A percentile compares a stretch with the other conserved stretches of the same genome.
phyloP scores from a whole-genome alignment of 1,284 basidiomycete species.

The Sanghuangporus weigelae region DNA sequence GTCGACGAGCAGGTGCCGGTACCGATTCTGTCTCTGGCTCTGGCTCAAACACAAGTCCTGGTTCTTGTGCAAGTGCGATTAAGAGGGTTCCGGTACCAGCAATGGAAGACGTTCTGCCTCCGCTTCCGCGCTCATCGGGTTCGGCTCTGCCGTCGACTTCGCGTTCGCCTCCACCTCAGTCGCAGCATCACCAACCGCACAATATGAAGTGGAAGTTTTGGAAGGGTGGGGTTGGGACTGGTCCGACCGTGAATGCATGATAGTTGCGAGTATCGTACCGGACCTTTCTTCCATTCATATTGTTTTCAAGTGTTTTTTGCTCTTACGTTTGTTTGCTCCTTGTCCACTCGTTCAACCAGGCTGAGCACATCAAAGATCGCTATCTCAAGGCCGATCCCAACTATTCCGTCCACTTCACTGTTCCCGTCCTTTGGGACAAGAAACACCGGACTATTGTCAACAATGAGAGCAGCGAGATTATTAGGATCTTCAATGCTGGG shows the following conservation, averaged over 20 bases:
- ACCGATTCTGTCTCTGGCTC: not conserved
- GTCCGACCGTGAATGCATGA: too few relatives aligned
- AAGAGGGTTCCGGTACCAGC: not conserved
- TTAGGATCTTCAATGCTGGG: conserved; percentile 83
- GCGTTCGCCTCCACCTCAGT: not conserved
- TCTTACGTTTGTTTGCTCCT: too few relatives aligned
- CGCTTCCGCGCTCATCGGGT: not conserved
- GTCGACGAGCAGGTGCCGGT: not conserved
- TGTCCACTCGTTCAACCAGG: conserved; percentile 42
- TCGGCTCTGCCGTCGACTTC: not conserved
- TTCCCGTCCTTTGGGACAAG: conserved; percentile 96
- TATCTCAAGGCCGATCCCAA: conserved; percentile 75
- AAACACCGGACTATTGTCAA: conserved; percentile 87
- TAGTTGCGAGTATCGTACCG: too few relatives aligned
- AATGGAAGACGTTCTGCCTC: not conserved
- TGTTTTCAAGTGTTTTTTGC: too few relatives aligned
- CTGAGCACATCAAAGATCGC: conserved; percentile 75
- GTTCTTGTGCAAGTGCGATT: not conserved
- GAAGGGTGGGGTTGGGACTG: not conserved
- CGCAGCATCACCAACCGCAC: not conserved
- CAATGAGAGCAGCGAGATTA: conserved; percentile 93
- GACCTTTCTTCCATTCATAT: too few relatives aligned
- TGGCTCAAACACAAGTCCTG: too few relatives aligned
- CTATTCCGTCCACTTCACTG: conserved; percentile 76
- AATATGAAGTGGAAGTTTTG: conserved; percentile 12